Evolutionary conservation across 306 rosid species (phyloP).

Genomic region (Biancaea sappan): DNA sequence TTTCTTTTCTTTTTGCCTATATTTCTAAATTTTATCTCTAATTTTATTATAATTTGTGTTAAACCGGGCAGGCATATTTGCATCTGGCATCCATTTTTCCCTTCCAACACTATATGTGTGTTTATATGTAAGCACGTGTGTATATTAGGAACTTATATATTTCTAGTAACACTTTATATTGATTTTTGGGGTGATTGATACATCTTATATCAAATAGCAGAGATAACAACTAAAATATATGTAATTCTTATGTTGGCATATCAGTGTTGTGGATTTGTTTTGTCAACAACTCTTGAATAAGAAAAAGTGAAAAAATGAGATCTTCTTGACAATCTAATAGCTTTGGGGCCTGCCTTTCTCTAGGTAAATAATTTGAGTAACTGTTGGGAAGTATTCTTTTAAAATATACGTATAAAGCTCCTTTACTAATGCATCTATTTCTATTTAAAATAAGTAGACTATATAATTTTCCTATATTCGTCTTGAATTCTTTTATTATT

Average conservation of each 20-base stretch:
- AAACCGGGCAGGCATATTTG: neutral
- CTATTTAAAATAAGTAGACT: neutral
- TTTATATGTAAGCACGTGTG: neutral
- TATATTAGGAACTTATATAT: neutral
- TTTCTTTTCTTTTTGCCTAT: neutral
- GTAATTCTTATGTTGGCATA: neutral
- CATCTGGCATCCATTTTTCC: neutral
- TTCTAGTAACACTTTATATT: neutral
- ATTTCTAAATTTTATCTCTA: neutral
- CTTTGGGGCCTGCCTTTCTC: neutral
- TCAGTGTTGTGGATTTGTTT: neutral
- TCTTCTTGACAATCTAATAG: neutral
- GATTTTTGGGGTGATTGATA: neutral
- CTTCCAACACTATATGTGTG: neutral
- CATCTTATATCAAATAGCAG: constrained; percentile 1
- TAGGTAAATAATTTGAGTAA: neutral
- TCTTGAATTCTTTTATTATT: constrained; percentile 3
- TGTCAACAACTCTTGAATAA: neutral
- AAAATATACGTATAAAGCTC: neutral
- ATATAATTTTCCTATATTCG: neutral
- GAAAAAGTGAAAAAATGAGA: neutral
- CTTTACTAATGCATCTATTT: constrained; percentile 6
- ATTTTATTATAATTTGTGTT: too few species aligned
- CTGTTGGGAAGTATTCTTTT: neutral
- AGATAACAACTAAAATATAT: neutral